Percentiles rank a stretch among this genome's conserved stretches.
Evolutionary conservation across 805 yeast species (phyloP).

Genomic region (Grigorovia yakushimaensis): DNA sequence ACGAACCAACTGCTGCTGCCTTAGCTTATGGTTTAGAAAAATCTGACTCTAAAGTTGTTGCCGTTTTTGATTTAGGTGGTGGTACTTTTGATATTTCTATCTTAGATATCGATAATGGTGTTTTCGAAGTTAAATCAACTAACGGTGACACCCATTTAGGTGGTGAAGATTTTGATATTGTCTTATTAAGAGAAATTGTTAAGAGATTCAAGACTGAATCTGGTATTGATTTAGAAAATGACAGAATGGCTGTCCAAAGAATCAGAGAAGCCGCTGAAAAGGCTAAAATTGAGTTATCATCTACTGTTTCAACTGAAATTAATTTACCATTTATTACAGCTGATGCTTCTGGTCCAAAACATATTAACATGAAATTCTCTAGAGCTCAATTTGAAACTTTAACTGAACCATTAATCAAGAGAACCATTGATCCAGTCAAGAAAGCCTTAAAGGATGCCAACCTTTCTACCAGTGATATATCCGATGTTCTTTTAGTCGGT

Average conservation of each 20-base stretch:
- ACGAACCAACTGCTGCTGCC: constrained; percentile 88
- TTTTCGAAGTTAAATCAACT: constrained; percentile 93
- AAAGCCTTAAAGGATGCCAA: constrained; percentile 71
- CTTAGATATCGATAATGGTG: constrained; percentile 95
- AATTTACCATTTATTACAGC: constrained; percentile 75
- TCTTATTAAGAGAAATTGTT: constrained; percentile 74
- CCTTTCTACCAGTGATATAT: constrained; percentile 54
- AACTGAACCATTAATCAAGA: constrained; percentile 58
- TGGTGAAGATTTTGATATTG: constrained; percentile 83
- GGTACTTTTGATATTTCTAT: constrained; percentile 97
- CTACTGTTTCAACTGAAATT: constrained; percentile 56
- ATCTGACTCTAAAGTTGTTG: constrained; percentile 68
- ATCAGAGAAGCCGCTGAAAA: constrained; percentile 78
- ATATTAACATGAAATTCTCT: constrained; percentile 53
- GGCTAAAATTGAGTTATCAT: constrained; percentile 71
- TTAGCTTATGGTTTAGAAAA: constrained; percentile 91
- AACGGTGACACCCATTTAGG: constrained; percentile 88
- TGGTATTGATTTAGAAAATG: constrained; percentile 47
- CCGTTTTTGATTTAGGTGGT: constrained; percentile 97
- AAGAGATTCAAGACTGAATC: constrained; percentile 68
- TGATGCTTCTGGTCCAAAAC: constrained; percentile 65
- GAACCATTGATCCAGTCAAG: constrained; percentile 68
- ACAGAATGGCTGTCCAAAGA: constrained; percentile 65
- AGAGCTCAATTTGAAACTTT: constrained; percentile 66
- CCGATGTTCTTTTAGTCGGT: constrained; percentile 72